A percentile compares a stretch with the other conserved stretches of the same genome.
phyloP scores from a whole-genome alignment of 2,329 filamentous ascomycete species.

The Cercospora sojina region DNA sequence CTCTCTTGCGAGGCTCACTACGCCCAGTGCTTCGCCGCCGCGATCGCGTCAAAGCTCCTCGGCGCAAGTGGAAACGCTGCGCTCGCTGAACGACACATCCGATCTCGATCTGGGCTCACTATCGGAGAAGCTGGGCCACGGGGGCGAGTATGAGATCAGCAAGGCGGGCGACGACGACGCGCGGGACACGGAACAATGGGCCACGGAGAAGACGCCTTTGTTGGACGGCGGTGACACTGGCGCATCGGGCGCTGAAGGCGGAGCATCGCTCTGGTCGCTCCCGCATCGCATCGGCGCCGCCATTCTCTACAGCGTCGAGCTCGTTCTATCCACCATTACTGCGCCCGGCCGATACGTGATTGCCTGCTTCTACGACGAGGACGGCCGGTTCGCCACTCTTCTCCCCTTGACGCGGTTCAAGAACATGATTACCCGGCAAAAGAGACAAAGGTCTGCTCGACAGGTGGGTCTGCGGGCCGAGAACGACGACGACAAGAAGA shows the following conservation, averaged over 20 bases:
- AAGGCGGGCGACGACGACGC: conserved; percentile 23
- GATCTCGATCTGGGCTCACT: conserved; percentile 26
- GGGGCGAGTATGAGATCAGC: conserved; percentile 22
- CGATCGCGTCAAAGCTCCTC: conserved; percentile 48
- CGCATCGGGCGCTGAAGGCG: conserved; percentile 13
- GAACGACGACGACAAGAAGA: conserved; percentile 38
- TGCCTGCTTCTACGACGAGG: conserved; percentile 77
- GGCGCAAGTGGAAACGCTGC: conserved; percentile 24
- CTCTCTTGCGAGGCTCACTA: conserved; percentile 76
- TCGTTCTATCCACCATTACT: conserved; percentile 74
- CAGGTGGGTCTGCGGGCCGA: conserved; percentile 35
- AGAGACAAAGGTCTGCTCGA: conserved; percentile 32
- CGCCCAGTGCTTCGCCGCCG: conserved; percentile 51
- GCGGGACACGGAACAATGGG: conserved; percentile 23
- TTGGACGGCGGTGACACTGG: conserved; percentile 42
- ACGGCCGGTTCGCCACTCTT: conserved; percentile 76
- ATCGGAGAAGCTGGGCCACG: conserved; percentile 29
- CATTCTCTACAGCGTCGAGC: conserved; percentile 72
- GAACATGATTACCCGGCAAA: conserved; percentile 47
- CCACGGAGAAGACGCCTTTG: conserved; percentile 69
- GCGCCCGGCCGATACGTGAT: conserved; percentile 80
- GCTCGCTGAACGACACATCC: conserved; percentile 14
- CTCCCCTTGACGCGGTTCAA: conserved; percentile 66
- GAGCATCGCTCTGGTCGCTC: conserved; percentile 24
- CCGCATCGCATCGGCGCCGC: conserved; percentile 64